These are phyloP conservation scores for Trichophyton mentagrophytes DNA, from an alignment of 2,329 filamentous ascomycete species.

Conservation along the genomic window DNA sequence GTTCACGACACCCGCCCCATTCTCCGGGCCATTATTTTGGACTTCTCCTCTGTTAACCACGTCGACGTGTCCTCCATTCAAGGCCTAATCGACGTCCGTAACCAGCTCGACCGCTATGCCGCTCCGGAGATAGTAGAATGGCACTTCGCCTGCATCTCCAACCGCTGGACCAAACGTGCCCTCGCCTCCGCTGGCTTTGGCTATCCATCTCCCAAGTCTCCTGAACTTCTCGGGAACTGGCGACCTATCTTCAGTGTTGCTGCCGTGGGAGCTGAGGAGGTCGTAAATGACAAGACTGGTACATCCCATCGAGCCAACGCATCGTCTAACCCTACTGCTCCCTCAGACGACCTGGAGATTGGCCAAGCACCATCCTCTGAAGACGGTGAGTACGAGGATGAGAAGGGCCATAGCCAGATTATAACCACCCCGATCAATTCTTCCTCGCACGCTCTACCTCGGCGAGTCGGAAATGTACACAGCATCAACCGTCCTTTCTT, in stretches of 20 bases:
- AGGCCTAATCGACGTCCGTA: conserved; percentile 42
- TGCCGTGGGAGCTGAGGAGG: neutral
- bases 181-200: conserved; percentile 45
- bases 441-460: neutral
- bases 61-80: conserved; percentile 46
- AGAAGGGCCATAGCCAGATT: neutral
- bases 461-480: conserved; percentile 8
- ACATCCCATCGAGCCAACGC: neutral
- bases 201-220: conserved; percentile 18
- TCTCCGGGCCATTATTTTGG: conserved; percentile 43
- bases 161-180: conserved; percentile 46
- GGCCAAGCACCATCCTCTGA: neutral
- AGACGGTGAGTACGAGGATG: neutral
- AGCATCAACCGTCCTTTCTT: conserved; percentile 11
- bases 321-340: neutral
- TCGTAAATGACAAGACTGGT: conserved; percentile 1
- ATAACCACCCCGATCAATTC: neutral
- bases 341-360: neutral
- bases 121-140: conserved; percentile 26
- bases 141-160: conserved; percentile 41
- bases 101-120: conserved; percentile 42
- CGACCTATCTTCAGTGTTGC: conserved; percentile 12
- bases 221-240: conserved; percentile 10
- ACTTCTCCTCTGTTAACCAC: conserved; percentile 44
- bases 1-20: conserved; percentile 29